Evolutionary conservation across 352 stramenopile genomes (phyloP), one percentile per base, ranked within the genome.

Genomic region (Halophytophthora batemanensis): DNA sequence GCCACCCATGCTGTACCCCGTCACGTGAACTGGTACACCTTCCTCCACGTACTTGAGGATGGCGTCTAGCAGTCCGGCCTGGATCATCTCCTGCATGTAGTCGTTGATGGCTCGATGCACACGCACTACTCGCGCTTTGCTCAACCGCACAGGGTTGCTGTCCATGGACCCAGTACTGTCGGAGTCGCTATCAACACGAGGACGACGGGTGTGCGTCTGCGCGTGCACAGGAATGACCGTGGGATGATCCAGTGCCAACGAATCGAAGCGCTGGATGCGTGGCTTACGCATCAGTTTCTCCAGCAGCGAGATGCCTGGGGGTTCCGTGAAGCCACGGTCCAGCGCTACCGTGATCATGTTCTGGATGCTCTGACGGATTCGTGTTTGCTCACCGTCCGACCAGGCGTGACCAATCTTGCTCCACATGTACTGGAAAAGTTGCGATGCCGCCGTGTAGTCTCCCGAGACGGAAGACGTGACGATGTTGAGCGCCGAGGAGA

Each of bases 81-180:
- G 64, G 36, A 92, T 77, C 83, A 94, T 94, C 25, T 94, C 83
- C 45, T 94, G 74, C 65, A 94, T 74, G 61, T 94, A 94, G 37
- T 73, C 59, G 36, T 88, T 82, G 28, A 94, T 82, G 6, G 83
- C 79, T 38, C 83, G 80, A 53, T 94, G 83, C 17, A 94, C 77
- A 14, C 80, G 77, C 23, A 94, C 81, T 11, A 64, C 69, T 11
- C 67, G 66, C 29, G 77, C 79, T 28, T 74, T 78, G 52, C 66
- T 86, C 12, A 87, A 50, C 1, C 68, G 64, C 33, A 81, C 61
- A n/a, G 79, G 75, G 31, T 86, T 82, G 14, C 66, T 74, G 38
- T 74, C 71, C 18, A 45, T 71, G 15, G 62, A 76, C 3, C 50
- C 49, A 38, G 11, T 72, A 35, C 62, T 71, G 47, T 82, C 68